Base-by-base conservation (phyloP, 202 grass and related monocot species). In the Cymbopogon flexuosus region DNA sequence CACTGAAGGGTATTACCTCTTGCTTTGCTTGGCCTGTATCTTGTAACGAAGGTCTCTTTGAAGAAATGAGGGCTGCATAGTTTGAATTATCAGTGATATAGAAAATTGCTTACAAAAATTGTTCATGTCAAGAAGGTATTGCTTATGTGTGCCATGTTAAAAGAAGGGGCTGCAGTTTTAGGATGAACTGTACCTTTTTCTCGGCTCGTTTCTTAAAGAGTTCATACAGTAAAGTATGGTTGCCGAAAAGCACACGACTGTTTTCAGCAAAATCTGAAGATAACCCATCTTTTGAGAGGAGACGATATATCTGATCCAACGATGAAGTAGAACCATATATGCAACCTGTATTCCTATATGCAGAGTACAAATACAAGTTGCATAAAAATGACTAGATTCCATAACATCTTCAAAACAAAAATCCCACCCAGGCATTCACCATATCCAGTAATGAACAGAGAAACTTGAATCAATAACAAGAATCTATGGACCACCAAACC, bases 21-120 rank as follows among this genome's bases (percentile, higher is more conserved):
- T 94, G 85, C 83, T 90, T n/a, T 37, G 81, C 77, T 87, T 94
- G 39, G 88, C 89, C 6, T 85, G 75, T 79, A 90, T 90, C 79
- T 86, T 97, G 84, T 97, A 97, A 62, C 37, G 63, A 69, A 97
- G 90, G 59, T 79, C 79, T 89, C 94, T 93, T 83, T 90, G 91
- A 90, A 94, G 91, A 79, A 87, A 92, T 70, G 37, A 72, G 16
- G 94, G 94, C 94, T 97, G 87, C 78, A 94, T 65, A 85, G 75
- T 62, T 72, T 29, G 40, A 64, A 35, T 46, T 47, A 46, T 76
- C 65, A 84, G 41, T 63, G 45, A 63, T 64, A 76, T 9, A 69
- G 65, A 75, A 80, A 27, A 19, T 10, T 34, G 74, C 56, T 45
- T 58, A 23, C n/a, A n/a, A 73, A 14, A 56, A 43, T 70, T n/a